phyloP scores from a whole-genome alignment of 2,329 filamentous ascomycete genomes.

The Cryphonectria naterciae region DNA sequence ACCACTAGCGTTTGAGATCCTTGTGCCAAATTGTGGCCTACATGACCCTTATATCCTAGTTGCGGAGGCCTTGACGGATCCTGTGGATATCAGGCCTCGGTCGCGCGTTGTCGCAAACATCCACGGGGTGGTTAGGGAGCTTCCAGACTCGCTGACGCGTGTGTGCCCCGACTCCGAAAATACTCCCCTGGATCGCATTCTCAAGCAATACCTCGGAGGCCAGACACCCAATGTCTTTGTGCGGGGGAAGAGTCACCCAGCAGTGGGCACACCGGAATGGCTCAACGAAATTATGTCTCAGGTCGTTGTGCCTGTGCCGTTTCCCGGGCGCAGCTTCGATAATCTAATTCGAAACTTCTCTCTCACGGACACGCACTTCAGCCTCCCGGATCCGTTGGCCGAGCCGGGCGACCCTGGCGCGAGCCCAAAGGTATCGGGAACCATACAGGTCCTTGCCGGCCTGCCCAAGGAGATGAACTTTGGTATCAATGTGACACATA shows the following conservation, averaged over 20 bases:
- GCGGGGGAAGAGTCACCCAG: slow-evolving; percentile 72
- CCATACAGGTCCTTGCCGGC: slow-evolving; percentile 76
- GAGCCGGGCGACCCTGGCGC: slow-evolving; percentile 74
- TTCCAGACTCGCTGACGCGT: slow-evolving; percentile 74
- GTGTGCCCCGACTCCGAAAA: slow-evolving; percentile 76
- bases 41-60: slow-evolving; percentile 76
- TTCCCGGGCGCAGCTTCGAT: slow-evolving; percentile 81
- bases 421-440: slow-evolving; percentile 80
- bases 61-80: slow-evolving; percentile 72
- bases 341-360: slow-evolving; percentile 87
- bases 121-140: slow-evolving; percentile 70
- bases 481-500: slow-evolving; percentile 73
- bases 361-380: slow-evolving; percentile 82
- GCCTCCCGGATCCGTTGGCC: slow-evolving; percentile 78
- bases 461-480: slow-evolving; percentile 89
- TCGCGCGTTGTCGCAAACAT: slow-evolving; percentile 70
- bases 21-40: slow-evolving; percentile 79
- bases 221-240: slow-evolving; percentile 80
- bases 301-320: slow-evolving; percentile 81
- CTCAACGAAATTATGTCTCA: slow-evolving; percentile 78
- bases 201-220: slow-evolving; percentile 82
- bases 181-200: slow-evolving; percentile 82
- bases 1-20: slow-evolving; percentile 78
- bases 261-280: slow-evolving; percentile 76
- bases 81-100: slow-evolving; percentile 69